Evolutionary conservation across 495 filamentous ascomycete species (phyloP).

Genomic region (Lophiotrema nucula): DNA sequence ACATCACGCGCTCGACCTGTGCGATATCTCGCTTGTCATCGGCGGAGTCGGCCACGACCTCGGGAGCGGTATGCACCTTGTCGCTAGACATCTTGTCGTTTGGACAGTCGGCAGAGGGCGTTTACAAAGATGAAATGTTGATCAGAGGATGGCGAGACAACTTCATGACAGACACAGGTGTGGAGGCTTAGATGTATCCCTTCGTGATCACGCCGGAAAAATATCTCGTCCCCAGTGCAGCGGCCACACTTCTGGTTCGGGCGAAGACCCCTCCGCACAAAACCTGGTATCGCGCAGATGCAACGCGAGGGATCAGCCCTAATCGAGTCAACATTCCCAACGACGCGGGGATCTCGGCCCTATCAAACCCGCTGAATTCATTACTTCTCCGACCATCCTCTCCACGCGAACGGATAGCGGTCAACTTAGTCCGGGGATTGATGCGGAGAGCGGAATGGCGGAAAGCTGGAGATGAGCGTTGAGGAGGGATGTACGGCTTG

Average conservation of each 20-base stretch:
- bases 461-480: neutral
- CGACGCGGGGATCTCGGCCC: neutral
- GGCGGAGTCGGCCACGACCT: neutral
- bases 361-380: neutral
- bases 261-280: neutral
- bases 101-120: too few species aligned
- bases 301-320: neutral
- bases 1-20: slow-evolving; percentile 51
- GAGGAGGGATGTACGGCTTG: too few species aligned
- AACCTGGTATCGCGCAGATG: neutral
- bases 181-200: neutral
- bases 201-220: neutral
- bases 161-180: neutral
- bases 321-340: neutral
- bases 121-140: too few species aligned
- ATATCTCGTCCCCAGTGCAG: neutral
- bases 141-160: neutral
- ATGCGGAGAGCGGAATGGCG: neutral
- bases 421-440: neutral
- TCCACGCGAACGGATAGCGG: neutral
- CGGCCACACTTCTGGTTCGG: neutral
- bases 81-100: neutral
- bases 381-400: neutral
- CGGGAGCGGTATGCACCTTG: slow-evolving; percentile 5
- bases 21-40: slow-evolving; percentile 41